Evolutionary conservation across 1,284 basidiomycete genomes (phyloP), one percentile per base, ranked within the genome.

Genomic region (Apiotrichum porosum): DNA sequence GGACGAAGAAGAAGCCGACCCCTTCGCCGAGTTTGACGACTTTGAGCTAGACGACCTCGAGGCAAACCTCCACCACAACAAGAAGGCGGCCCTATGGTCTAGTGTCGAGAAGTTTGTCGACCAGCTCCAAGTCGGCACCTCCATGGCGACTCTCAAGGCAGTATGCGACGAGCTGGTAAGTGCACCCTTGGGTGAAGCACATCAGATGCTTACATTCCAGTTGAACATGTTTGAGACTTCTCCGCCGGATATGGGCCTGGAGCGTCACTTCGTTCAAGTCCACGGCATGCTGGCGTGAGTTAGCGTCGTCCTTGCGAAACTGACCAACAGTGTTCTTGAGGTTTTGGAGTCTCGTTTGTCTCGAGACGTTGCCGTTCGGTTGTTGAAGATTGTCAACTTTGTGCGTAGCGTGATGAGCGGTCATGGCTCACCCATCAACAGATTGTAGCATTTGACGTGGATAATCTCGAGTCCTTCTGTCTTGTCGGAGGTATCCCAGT

Each of bases 391-490:
- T 49, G 83, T 97, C 60, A 97, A 97, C 63, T 70, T 88, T 68
- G 91, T 92, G 56, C 50, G 81, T 68, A 33, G 1, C 32, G n/a
- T n/a, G n/a, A n/a, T n/a, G n/a, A n/a, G n/a, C n/a, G n/a, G n/a
- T n/a, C n/a, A n/a, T 28, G 26, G 5, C 39, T 23, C 14, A 32
- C 3, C 34, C 13, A n/a, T 4, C 28, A 43, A 5, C 58, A 94
- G 91, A 82, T 97, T 54, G 90, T 97, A 35, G 86, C 81, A 0
- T 79, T 81, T 6, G 90, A 97, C 62, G 78, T 88, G 37, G 86
- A 84, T 12, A 85, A 90, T 60, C 76, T 97, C 58, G 94, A 98
- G 71, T 92, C 90, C 54, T 90, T 97, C 72, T 97, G 94, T 71
- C 75, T 95, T 39, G 89, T 94, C 59, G 92, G 87, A 36, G 89